Conservation (phyloP, 2,329 filamentous ascomycete genomes). For the Drechmeria coniospora region DNA sequence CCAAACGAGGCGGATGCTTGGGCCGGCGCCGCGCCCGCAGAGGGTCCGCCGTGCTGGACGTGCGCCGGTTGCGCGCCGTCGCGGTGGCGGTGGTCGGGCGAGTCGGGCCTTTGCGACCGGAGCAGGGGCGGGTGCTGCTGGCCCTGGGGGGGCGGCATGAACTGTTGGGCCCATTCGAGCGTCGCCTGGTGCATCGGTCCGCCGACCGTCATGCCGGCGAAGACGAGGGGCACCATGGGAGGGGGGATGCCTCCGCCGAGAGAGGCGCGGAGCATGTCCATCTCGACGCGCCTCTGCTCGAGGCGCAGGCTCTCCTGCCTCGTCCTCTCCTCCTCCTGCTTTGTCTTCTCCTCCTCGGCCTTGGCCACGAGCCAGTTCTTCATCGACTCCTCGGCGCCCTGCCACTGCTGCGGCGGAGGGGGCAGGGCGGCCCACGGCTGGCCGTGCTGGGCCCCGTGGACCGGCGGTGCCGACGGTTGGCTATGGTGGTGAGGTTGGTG, state of each 20-base stretch:
- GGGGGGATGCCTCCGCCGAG: constrained; percentile 57
- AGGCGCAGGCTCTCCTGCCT: constrained; percentile 49
- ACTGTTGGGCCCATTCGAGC: constrained; percentile 55
- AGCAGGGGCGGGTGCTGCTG: constrained; percentile 36
- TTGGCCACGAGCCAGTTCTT: constrained; percentile 56
- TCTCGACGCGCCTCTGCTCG: constrained; percentile 58
- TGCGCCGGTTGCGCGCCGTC: constrained; percentile 28
- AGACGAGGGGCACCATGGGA: constrained; percentile 59
- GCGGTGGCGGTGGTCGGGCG: constrained; percentile 35
- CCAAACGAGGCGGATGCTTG: constrained; percentile 24
- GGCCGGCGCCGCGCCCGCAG: constrained; percentile 13
- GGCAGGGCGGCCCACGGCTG: constrained; percentile 38
- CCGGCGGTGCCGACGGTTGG: constrained; percentile 11
- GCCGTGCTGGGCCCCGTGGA: constrained; percentile 17
- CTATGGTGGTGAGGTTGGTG: constrained; percentile 12
- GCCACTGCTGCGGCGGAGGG: constrained; percentile 49
- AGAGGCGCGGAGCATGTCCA: constrained; percentile 56
- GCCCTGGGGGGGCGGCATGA: constrained; percentile 34
- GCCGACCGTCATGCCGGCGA: constrained; percentile 51
- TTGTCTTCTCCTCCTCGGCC: constrained; percentile 56
- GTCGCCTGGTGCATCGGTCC: constrained; percentile 44
- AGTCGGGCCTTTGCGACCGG: constrained; percentile 31
- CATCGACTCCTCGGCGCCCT: constrained; percentile 55
- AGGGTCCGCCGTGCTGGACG: constrained; percentile 23
- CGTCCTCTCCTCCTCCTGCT: constrained; percentile 59